phyloP scores from a whole-genome alignment of 1,284 basidiomycete genomes.

The Gomphus bonarii region DNA sequence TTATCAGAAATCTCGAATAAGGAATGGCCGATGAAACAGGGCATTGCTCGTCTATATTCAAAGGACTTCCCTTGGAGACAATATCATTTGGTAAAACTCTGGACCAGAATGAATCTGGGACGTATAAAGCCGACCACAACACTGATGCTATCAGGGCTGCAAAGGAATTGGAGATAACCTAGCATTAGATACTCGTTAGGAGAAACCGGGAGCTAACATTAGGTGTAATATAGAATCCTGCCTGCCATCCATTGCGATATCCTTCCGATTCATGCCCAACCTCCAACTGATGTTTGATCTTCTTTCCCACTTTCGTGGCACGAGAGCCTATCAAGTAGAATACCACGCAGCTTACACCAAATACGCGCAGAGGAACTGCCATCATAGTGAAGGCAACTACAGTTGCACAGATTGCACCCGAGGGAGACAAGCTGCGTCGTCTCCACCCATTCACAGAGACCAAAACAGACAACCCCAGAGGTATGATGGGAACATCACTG shows the following conservation, averaged over 20 bases:
- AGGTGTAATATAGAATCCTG: slow-evolving; percentile 12
- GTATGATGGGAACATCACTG: slow-evolving; percentile 21
- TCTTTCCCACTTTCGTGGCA: slow-evolving; percentile 77
- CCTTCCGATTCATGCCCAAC: slow-evolving; percentile 61
- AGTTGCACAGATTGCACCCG: slow-evolving; percentile 70
- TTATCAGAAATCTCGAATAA: slow-evolving; percentile 32
- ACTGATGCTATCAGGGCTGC: slow-evolving; percentile 56
- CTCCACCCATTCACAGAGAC: slow-evolving; percentile 42
- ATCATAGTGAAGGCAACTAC: slow-evolving; percentile 61
- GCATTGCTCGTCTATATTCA: slow-evolving; percentile 20
- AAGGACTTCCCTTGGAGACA: slow-evolving; percentile 14
- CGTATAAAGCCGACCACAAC: slow-evolving; percentile 54
- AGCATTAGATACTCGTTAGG: neutral
- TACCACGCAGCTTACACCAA: slow-evolving; percentile 66
- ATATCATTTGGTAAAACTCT: slow-evolving; percentile 14
- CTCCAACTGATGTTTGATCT: slow-evolving; percentile 67
- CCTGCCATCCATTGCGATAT: slow-evolving; percentile 70
- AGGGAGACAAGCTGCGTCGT: slow-evolving; percentile 52
- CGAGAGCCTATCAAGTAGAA: slow-evolving; percentile 79
- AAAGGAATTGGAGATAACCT: slow-evolving; percentile 68
- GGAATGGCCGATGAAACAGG: slow-evolving; percentile 17
- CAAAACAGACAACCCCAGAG: slow-evolving; percentile 31
- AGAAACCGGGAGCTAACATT: neutral
- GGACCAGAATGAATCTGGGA: slow-evolving; percentile 25
- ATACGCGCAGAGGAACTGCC: slow-evolving; percentile 47